Base-by-base conservation (phyloP, 148 eudicot species). In the Chenopodium formosanum region DNA sequence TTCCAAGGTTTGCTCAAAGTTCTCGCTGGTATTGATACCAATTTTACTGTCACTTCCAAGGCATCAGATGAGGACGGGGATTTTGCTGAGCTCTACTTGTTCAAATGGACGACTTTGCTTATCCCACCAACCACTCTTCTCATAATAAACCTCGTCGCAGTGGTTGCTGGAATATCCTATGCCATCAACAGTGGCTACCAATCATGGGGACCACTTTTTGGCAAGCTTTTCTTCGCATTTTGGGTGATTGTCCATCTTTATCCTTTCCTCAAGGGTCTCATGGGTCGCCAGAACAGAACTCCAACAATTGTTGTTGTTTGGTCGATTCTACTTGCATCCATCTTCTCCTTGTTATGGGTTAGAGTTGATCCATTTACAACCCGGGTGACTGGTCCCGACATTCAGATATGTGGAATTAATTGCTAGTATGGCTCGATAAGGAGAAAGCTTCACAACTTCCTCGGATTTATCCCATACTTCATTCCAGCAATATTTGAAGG, bases 1-100 rank as follows among this genome's bases (percentile, higher is more conserved):
- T 90, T 90, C 87, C 93, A 90, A 84, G 93, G 91, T 37, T 60
- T 90, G 66, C 88, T 90, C 74, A 90, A 90, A 82, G 91, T 90
- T 50, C 88, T 90, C 23, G 89, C 90, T n/a, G 93, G 93, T 8
- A 86, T 90, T 0, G 91, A 90, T 62, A 88, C 92, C 71, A 90
- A 90, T 52, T 90, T 90, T 78, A 90, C 92, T 3, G 92, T 90
- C 78, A 90, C 92, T 3, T 87, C 92, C 32, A 90, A 90, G 77
- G 90, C 92, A 62, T 83, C 89, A 1, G 88, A 82, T 10, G 92
- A 90, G 27, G 93, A 87, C 19, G 92, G 91, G 3, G 92, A 90
- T 60, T 90, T 82, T 44, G 80, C 89, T 0, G 91, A 90, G 85
- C 89, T 90, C 47, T 90, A 90, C 85, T 4, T 90, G 76, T 89